Evolutionary conservation across 179 eudicot genomes (phyloP).

Genomic region (Monotropa hypopitys): DNA sequence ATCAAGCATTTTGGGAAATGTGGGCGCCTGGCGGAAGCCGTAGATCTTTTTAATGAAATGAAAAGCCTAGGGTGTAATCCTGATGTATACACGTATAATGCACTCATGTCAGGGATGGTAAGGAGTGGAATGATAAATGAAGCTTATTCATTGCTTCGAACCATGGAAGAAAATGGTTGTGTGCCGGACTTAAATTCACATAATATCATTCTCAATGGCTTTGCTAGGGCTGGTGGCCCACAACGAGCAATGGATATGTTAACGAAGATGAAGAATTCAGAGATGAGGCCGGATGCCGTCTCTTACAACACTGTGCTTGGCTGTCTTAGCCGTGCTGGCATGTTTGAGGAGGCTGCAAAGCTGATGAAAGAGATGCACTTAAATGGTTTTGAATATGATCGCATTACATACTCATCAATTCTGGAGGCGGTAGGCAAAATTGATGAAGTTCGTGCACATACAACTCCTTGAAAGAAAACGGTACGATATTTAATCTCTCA

Average conservation of each 20-base stretch:
- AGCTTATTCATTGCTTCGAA: slow-evolving; percentile 52
- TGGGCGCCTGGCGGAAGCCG: slow-evolving; percentile 56
- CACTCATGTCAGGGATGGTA: slow-evolving; percentile 87
- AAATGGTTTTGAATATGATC: slow-evolving; percentile 66
- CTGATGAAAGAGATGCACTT: slow-evolving; percentile 74
- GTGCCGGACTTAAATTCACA: slow-evolving; percentile 63
- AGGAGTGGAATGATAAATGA: slow-evolving; percentile 71
- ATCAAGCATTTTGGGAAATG: slow-evolving; percentile 79
- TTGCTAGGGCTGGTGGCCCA: slow-evolving; percentile 72
- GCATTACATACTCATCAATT: slow-evolving; percentile 74
- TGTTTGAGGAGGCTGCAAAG: slow-evolving; percentile 93
- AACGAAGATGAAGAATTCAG: slow-evolving; percentile 52
- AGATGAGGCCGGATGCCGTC: slow-evolving; percentile 60
- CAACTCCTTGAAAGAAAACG: slow-evolving; percentile 12
- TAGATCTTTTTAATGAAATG: slow-evolving; percentile 77
- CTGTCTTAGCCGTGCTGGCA: slow-evolving; percentile 84
- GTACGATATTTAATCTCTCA: slow-evolving; percentile 3
- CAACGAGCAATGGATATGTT: slow-evolving; percentile 60
- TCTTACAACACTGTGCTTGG: slow-evolving; percentile 84
- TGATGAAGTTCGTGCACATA: slow-evolving; percentile 42
- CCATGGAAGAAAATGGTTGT: slow-evolving; percentile 75
- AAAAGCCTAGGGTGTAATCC: slow-evolving; percentile 58
- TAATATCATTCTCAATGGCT: slow-evolving; percentile 72
- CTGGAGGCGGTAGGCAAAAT: slow-evolving; percentile 87
- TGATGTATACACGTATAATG: slow-evolving; percentile 71